Base-by-base conservation (phyloP, 2,329 filamentous ascomycete species). In the Colletotrichum sp. region DNA sequence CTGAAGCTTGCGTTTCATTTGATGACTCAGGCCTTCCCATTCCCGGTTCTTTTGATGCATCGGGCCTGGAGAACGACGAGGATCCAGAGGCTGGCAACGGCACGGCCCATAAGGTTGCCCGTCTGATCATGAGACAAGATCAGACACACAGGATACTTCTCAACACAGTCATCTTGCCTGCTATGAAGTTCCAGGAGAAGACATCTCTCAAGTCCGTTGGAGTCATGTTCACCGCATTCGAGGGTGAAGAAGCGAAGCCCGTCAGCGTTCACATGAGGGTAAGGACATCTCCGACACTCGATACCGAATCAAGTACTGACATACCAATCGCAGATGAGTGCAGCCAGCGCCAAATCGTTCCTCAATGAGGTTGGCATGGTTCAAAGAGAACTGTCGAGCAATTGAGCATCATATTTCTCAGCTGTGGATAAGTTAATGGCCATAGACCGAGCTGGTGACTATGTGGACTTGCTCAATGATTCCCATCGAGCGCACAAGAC, bases 81-180 rank as follows among this genome's bases (percentile, higher is more conserved):
- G 81, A 80, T 52, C 79, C 78, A 3, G 74, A 78, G 44, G 74
- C 67, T 16, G 74, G 79, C 52, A 78, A 75, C 57, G 80, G 79
- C 36, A 73, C 61, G 34, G 27, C 66, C 34, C 71, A 63, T 68
- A 89, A 90, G 78, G 87, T 91, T 72, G 90, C 93, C 28, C 94
- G 96, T 57, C 91, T 98, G 78, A 91, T 98, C 77, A 96, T 98
- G 92, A 93, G 96, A 22, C 95, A 98, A 79, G 96, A 98, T 81
- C 95, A 96, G 76, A 97, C 95, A 1, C 93, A 96, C 80, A 92
- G 95, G 27, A 92, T 98, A 70, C 93, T 98, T 77, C 88, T 98
- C 67, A 98, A 98, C 85, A 95, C 94, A 2, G 92, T 93, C 1
- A 89, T 98, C 75, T 91, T 95, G 75, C 93, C 94, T 73, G 91